Evolutionary conservation across 345 rosid genomes (phyloP), one percentile per base, ranked within the genome.

Genomic region (Dipteronia dyeriana): DNA sequence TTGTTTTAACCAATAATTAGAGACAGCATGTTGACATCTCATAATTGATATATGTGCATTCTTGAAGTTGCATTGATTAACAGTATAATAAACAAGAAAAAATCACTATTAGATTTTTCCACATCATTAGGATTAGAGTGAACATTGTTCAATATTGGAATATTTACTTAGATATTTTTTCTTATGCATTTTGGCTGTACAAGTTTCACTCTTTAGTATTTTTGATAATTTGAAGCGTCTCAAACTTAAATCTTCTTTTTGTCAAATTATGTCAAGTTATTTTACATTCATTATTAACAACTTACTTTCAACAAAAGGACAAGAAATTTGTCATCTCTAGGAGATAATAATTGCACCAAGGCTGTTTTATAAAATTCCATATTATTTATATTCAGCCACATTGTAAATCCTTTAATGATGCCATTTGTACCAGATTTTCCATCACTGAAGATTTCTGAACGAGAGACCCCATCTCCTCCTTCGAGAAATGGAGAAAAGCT

Each of bases 371-470:
- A 56, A 16, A 56, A 17, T 56, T 56, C 3, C 7, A 12, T 14
- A 25, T 22, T 54, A 57, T 78, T 20, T 54, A 51, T 57, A 16
- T 22, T 25, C n/a, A 20, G 20, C 12, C 9, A 59, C 60, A 31
- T n/a, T 79, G 4, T 38, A 34, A 38, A 59, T 74, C 11, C 29
- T 63, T 77, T 17, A 47, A 2, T 70, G 11, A 45, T 63, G 66
- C 29, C 38, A 39, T 51, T 51, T 79, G 66, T 56, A 68, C 64
- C 78, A 81, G 82, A 13, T 17, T 22, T 81, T 41, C 74, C 74
- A 64, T 53, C 71, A 20, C 11, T 54, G 69, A 60, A 71, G 22
- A 51, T 85, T 60, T 65, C 85, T 4, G 80, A 71, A 13, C 59
- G 38, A 43, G 14, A 59, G 79, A 57, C 84, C 66, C 5, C 83